Conservation (phyloP, 1,139 yeast genomes). For the Zygoascus meyerae region DNA sequence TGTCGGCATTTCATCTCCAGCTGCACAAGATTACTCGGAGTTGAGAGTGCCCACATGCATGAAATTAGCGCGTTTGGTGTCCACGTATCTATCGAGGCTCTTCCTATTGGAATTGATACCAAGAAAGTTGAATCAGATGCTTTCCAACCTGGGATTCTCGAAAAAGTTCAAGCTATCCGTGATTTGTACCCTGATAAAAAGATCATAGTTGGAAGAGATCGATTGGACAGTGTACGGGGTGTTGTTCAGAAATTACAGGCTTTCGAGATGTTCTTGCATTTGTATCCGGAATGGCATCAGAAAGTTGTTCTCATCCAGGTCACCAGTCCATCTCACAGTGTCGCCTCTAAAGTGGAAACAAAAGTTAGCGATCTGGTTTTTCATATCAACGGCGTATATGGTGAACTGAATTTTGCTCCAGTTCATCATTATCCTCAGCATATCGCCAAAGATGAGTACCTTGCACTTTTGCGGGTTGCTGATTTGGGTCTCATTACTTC, state of each 20-base stretch:
- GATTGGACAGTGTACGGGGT: slow-evolving; percentile 91
- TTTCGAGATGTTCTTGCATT: slow-evolving; percentile 76
- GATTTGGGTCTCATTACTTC: slow-evolving; percentile 86
- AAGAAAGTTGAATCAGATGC: slow-evolving; percentile 46
- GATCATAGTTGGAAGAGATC: slow-evolving; percentile 91
- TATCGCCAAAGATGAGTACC: slow-evolving; percentile 80
- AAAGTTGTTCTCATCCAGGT: slow-evolving; percentile 89
- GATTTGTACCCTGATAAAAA: slow-evolving; percentile 68
- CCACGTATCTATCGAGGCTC: slow-evolving; percentile 61
- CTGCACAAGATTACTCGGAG: slow-evolving; percentile 47
- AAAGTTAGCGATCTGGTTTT: slow-evolving; percentile 59
- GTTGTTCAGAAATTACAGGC: slow-evolving; percentile 96
- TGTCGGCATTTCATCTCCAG: slow-evolving; percentile 87
- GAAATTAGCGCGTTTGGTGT: slow-evolving; percentile 72
- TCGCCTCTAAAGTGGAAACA: slow-evolving; percentile 50
- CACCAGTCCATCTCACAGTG: slow-evolving; percentile 67
- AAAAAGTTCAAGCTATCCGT: slow-evolving; percentile 46
- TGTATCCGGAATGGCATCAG: slow-evolving; percentile 90
- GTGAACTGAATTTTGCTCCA: slow-evolving; percentile 72
- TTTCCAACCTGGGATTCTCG: slow-evolving; percentile 41
- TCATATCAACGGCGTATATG: slow-evolving; percentile 73
- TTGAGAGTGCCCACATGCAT: slow-evolving; percentile 44
- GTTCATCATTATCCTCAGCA: slow-evolving; percentile 90
- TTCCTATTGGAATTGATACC: slow-evolving; percentile 85
- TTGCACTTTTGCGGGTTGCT: slow-evolving; percentile 81